Evolutionary conservation across 768 basidiomycete species (phyloP), one percentile per base, ranked within the genome.

Genomic region (Porpolomopsis calyptriformis): DNA sequence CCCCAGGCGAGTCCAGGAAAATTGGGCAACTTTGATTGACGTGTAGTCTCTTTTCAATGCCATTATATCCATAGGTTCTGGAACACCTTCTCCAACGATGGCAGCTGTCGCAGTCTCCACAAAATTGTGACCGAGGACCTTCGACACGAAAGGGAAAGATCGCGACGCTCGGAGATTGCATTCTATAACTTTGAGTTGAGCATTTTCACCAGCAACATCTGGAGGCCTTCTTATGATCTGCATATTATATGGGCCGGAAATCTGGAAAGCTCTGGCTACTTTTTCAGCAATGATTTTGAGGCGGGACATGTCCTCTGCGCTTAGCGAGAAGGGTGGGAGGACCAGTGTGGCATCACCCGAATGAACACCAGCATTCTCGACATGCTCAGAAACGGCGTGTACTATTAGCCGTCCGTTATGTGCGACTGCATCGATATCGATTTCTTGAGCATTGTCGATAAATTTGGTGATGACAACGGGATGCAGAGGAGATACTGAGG

Each of bases 221-320:
- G 76, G 64, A 9, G 71, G 72, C 61, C 90, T 89, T 60, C 86
- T 80, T 68, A 99, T 98, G 63, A 99, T 78, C 64, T 99, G 96
- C 93, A 99, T 99, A 64, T 99, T 99, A 81, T 81, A 99, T 5
- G 96, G 96, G 27, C 96, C 96, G 22, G 91, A 96, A 44, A 99
- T 98, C 57, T 96, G 74, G 65, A 98, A 96, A 8, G 92, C 96
- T 31, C 73, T 71, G 26, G 91, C 94, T 50, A 99, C 93, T 68
- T 96, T 97, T 64, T 88, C 78, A 0, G 94, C 90, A 50, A 98
- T 97, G 42, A 73, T 76, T 71, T 97, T 98, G 51, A 97, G 72
- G 48, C 92, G 88, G 7, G 71, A 72, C 69, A 99, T 80, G 55
- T 98, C 96, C 22, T 59, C 57, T 37, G 77, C 71, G 37, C 67